Percentiles rank a stretch among this genome's conserved stretches.
Evolutionary conservation across 2,329 filamentous ascomycete species (phyloP).

Genomic region (Alternaria longipes): DNA sequence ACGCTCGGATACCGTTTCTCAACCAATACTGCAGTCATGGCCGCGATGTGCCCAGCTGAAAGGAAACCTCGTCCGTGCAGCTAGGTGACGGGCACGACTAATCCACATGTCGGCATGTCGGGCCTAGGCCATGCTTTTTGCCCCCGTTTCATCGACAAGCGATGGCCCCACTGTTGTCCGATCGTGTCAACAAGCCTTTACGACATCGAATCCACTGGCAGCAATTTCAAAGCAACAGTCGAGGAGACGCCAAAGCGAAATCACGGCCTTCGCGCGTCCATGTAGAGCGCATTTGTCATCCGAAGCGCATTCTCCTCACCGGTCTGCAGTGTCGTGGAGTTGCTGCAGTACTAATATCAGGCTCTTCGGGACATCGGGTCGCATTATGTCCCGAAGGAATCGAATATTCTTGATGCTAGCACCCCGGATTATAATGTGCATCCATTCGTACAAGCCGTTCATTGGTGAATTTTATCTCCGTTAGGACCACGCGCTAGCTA

Average conservation of each 20-base stretch:
- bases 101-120: slow-evolving; percentile 10
- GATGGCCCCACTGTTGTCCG: slow-evolving; percentile 21
- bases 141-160: slow-evolving; percentile 1
- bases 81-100: background rate
- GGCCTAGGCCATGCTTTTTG: slow-evolving; percentile 9
- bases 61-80: background rate
- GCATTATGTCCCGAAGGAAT: slow-evolving; percentile 26
- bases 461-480: slow-evolving; percentile 43
- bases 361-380: slow-evolving; percentile 30
- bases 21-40: slow-evolving; percentile 5
- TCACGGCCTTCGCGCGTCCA: background rate
- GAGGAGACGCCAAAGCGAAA: background rate
- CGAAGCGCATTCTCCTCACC: background rate
- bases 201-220: slow-evolving; percentile 7
- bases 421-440: slow-evolving; percentile 37
- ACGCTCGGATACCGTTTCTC: background rate
- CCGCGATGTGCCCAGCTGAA: background rate
- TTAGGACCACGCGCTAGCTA: slow-evolving; percentile 35
- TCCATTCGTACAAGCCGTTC: slow-evolving; percentile 18
- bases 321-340: slow-evolving; percentile 1
- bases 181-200: slow-evolving; percentile 10
- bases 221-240: slow-evolving; percentile 3
- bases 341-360: background rate
- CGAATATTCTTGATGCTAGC: slow-evolving; percentile 37
- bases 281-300: background rate